Percentiles rank a stretch among this genome's conserved stretches.
phyloP scores from a whole-genome alignment of 2,329 filamentous ascomycete genomes.

The Phaeosphaeriaceae sp. region DNA sequence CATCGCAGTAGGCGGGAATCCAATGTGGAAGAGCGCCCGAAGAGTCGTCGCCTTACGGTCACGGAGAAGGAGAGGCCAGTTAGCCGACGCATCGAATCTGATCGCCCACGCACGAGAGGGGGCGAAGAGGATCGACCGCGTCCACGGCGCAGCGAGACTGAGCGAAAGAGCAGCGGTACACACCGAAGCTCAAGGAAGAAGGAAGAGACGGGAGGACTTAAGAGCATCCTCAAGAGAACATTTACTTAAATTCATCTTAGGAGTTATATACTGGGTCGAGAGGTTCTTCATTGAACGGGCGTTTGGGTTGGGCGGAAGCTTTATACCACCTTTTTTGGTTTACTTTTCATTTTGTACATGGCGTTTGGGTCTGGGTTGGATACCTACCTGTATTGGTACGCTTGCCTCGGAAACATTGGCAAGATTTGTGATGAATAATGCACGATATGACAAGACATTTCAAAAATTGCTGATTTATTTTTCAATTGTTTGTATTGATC shows the following conservation, averaged over 20 bases:
- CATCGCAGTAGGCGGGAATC: slow-evolving; percentile 33
- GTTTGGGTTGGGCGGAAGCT: slow-evolving; percentile 18
- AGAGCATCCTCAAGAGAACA: slow-evolving; percentile 40
- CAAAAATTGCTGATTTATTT: too few species aligned
- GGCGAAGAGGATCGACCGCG: slow-evolving; percentile 31
- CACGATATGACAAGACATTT: too few species aligned
- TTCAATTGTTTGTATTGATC: too few species aligned
- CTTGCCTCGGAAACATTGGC: too few species aligned
- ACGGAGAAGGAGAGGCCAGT: slow-evolving; percentile 38
- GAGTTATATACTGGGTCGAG: background rate
- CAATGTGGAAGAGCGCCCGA: slow-evolving; percentile 36
- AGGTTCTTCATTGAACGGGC: slow-evolving; percentile 19
- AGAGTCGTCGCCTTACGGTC: slow-evolving; percentile 39
- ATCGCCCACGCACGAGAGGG: slow-evolving; percentile 32
- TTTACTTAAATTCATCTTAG: slow-evolving; percentile 21
- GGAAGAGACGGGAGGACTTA: slow-evolving; percentile 37
- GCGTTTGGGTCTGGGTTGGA: too few species aligned
- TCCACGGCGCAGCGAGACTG: slow-evolving; percentile 34
- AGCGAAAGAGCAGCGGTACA: slow-evolving; percentile 19
- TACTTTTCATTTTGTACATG: too few species aligned
- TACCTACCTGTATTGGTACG: too few species aligned
- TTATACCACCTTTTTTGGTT: slow-evolving; percentile 16
- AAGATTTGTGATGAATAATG: too few species aligned
- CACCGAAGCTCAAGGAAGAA: slow-evolving; percentile 33
- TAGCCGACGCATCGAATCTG: slow-evolving; percentile 36